Base-by-base conservation (phyloP, 345 rosid genomes). In the Pistacia atlantica region DNA sequence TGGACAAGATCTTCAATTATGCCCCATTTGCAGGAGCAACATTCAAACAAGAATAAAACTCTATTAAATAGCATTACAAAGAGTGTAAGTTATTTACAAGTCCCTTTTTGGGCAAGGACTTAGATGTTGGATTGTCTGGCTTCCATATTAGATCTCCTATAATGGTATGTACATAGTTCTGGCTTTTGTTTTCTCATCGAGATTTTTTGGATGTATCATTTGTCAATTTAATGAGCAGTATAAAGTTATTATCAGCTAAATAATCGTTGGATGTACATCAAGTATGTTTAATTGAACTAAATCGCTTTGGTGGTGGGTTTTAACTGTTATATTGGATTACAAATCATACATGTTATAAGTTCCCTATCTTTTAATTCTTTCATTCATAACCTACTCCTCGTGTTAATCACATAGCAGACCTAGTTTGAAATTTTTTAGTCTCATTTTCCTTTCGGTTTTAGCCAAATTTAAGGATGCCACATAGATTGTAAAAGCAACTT, bases 31-130 rank as follows among this genome's bases (percentile, higher is more conserved):
- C 80, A 91, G 97, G 75, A 65, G 87, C 72, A 70, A 84, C 28
- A 93, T 93, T 64, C 62, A 89, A 67, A 86, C 92, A 9, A 86
- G 95, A 89, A 95, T 95, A 83, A 93, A 84, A 89, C 98, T 95
- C 73, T 95, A 95, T 77, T 93, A 84, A 83, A 55, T 28, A 37
- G 38, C 61, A 51, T 57, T 35, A 17, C 42, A 3, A 14, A 1
- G 18, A 69, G 54, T 37, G 46, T 22, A 64, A 65, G 63, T 74
- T 65, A 31, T 13, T 38, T 56, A 31, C 71, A 11, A 65, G 51
- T 65, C 12, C 37, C 63, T 54, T 38, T 65, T 28, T 31, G 52
- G 48, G 48, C 16, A 52, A 62, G 25, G 49, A 55, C 48, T 55
- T 14, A 18, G 22, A 8, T 52, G 20, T 14, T 74, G 55, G 70